Base-by-base conservation (phyloP, 352 stramenopile genomes). In the Phytophthora melonis region DNA sequence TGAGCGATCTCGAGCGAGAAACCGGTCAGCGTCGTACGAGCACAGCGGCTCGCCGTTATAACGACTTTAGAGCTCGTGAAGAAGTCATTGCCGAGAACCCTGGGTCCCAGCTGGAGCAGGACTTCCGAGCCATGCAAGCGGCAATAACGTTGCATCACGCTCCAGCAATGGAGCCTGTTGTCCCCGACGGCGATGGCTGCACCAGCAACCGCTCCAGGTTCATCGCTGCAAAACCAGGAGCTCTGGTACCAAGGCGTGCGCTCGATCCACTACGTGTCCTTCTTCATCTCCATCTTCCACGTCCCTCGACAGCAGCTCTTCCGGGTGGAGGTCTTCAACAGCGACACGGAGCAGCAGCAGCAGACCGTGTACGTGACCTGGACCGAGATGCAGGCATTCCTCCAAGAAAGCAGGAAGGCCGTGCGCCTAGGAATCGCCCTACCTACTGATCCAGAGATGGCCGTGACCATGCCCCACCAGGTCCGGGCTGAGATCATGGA, bases 301-400 rank as follows among this genome's bases (percentile, higher is more conserved):
- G 86, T 91, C 18, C 77, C 79, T 57, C 90, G 80, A 77, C 85
- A 93, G 56, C 70, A 73, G 47, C 75, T 90, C 52, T 91, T 93
- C 66, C 83, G 86, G 18, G 83, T 95, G 30, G 87, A 95, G 52
- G 69, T 92, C 6, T 93, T 95, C 62, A 93, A 93, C 65, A 93
- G 81, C 67, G 86, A 95, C 61, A 92, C 82, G 16, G 88, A 95
- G 50, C 78, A 90, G 55, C 78, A 89, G 55, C 83, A 88, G 68
- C 88, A 95, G 52, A 93, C 88, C 0, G 86, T 93, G 36, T 90
- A 95, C 47, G 85, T 95, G 19, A 82, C 84, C 4, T 79, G 78
- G 53, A 75, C 74, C 27, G 86, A 93, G 59, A 83, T 95, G 74
- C 63, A 85, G 66, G 5, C 66, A 59, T 93, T 89, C 54, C 53